Conservation (phyloP, 495 filamentous ascomycete species). For the Penicillium samsonianum region DNA sequence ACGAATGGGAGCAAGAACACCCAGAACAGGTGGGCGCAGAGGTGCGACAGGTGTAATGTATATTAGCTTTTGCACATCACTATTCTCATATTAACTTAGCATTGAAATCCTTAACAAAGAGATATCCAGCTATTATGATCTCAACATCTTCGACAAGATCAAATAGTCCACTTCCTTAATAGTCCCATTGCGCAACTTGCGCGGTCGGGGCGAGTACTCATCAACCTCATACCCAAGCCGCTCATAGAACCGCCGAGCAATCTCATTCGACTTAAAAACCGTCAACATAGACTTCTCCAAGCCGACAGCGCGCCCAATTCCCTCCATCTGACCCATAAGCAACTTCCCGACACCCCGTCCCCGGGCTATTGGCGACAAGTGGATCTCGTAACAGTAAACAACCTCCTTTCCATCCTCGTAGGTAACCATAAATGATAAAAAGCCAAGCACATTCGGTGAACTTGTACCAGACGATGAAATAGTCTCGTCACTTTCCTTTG, state of each 20-base stretch:
- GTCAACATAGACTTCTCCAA: conserved; percentile 83
- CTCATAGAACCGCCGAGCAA: conserved; percentile 65
- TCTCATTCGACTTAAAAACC: conserved; percentile 68
- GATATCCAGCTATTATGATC: conserved; percentile 8
- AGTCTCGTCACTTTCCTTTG: background rate
- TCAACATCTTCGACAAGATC: conserved; percentile 66
- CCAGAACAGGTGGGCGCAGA: conserved; percentile 88
- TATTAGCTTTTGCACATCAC: conserved; percentile 10
- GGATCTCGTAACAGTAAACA: conserved; percentile 87
- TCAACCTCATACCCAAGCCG: conserved; percentile 67
- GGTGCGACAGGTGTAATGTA: conserved; percentile 73
- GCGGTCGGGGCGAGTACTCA: conserved; percentile 63
- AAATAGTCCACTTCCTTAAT: conserved; percentile 65
- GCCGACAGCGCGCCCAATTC: conserved; percentile 43
- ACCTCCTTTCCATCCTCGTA: conserved; percentile 74
- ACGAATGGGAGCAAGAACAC: conserved; percentile 92
- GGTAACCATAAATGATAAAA: conserved; percentile 81
- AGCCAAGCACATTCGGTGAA: conserved; percentile 52
- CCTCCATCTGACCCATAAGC: conserved; percentile 46
- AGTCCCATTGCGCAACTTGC: conserved; percentile 63
- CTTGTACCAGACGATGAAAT: background rate
- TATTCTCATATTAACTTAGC: conserved; percentile 1
- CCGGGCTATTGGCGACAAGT: conserved; percentile 59
- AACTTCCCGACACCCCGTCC: conserved; percentile 43
- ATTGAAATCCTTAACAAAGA: conserved; percentile 4